Conservation (phyloP, 2,329 filamentous ascomycete genomes). For the Fusarium equiseti region DNA sequence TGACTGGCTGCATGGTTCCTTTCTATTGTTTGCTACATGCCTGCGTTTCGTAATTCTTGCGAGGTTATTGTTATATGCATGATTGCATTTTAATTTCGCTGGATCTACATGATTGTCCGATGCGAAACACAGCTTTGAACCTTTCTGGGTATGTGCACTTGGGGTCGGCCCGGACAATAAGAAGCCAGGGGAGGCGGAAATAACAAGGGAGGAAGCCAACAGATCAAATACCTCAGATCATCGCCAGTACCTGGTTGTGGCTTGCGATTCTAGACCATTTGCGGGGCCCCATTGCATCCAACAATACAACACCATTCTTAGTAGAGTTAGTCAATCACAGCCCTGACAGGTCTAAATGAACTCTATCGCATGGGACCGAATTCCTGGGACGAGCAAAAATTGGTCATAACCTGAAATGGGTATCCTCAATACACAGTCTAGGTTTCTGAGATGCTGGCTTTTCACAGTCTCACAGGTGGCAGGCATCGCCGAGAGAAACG, state of each 20-base stretch:
- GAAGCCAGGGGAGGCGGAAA: neutral
- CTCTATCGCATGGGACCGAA: neutral
- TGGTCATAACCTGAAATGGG: neutral
- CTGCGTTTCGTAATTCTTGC: neutral
- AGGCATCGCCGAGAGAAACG: neutral
- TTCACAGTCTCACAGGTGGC: neutral
- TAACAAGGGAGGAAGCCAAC: neutral
- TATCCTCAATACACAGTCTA: neutral
- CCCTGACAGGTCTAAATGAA: neutral
- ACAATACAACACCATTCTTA: neutral
- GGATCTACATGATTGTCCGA: neutral
- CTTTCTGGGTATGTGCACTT: neutral
- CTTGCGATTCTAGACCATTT: conserved; percentile 36
- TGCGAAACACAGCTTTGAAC: neutral
- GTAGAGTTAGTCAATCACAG: neutral
- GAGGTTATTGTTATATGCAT: neutral
- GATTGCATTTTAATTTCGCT: too few relatives aligned
- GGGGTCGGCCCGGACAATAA: neutral
- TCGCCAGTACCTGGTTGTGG: conserved; percentile 1
- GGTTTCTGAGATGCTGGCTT: neutral
- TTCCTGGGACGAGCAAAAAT: neutral
- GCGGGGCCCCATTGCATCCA: conserved; percentile 22
- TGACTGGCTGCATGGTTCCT: neutral
- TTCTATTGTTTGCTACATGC: conserved; percentile 5
- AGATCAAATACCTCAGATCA: conserved; percentile 2